Conservation (phyloP, 495 filamentous ascomycete genomes). For the Aspergillus biplanus region DNA sequence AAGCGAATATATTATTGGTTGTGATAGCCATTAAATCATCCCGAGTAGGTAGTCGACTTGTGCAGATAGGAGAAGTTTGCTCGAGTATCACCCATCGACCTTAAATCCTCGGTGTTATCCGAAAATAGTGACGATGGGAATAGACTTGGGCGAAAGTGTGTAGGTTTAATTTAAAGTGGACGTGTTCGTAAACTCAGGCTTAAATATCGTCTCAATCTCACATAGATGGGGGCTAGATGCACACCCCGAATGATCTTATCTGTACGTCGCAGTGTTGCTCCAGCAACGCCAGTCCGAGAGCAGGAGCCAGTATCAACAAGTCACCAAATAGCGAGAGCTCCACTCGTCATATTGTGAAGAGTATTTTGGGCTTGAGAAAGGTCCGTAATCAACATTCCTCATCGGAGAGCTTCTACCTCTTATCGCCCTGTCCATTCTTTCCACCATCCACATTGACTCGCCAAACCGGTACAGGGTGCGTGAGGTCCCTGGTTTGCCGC, state of each 20-base stretch:
- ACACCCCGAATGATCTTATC: conserved; percentile 6
- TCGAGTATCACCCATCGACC: too few relatives aligned
- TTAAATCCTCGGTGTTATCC: too few relatives aligned
- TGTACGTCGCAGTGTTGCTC: conserved; percentile 34
- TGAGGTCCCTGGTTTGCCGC: conserved; percentile 24
- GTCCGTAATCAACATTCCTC: conserved; percentile 34
- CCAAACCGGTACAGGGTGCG: conserved; percentile 27
- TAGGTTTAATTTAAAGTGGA: neutral
- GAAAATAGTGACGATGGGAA: too few relatives aligned
- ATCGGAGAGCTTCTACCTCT: conserved; percentile 13
- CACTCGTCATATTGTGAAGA: conserved; percentile 20
- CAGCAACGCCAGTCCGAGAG: conserved; percentile 41
- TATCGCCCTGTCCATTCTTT: conserved; percentile 17
- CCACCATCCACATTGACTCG: conserved; percentile 14
- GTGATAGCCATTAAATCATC: too few relatives aligned
- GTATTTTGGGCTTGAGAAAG: conserved; percentile 19
- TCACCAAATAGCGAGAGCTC: conserved; percentile 20
- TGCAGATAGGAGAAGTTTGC: too few relatives aligned
- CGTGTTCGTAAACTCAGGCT: neutral
- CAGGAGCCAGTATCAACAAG: conserved; percentile 41
- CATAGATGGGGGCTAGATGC: neutral
- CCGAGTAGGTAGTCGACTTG: too few relatives aligned
- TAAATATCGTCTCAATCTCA: too few relatives aligned
- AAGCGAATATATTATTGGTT: too few relatives aligned
- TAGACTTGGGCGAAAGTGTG: too few relatives aligned